Evolutionary conservation across 2,329 filamentous ascomycete genomes (phyloP).

Genomic region (Fusarium sp.): DNA sequence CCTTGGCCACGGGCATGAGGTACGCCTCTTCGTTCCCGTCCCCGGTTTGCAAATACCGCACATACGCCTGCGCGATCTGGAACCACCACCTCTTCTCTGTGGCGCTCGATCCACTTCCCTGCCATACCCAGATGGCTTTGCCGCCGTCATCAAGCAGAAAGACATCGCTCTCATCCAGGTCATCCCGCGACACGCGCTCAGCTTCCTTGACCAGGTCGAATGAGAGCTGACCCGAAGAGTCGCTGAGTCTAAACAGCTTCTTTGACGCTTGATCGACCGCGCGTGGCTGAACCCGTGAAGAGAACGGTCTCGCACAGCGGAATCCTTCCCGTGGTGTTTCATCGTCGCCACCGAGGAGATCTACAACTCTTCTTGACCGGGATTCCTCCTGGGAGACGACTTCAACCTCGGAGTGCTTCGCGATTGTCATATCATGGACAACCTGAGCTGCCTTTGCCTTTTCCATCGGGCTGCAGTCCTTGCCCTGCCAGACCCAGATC

Average conservation of each 20-base stretch:
- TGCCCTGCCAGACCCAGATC: conserved; percentile 79
- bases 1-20: conserved; percentile 67
- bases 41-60: conserved; percentile 54
- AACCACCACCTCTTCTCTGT: conserved; percentile 72
- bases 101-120: conserved; percentile 68
- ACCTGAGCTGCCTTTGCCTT: conserved; percentile 76
- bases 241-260: conserved; percentile 72
- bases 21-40: conserved; percentile 51
- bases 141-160: conserved; percentile 72
- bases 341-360: conserved; percentile 64
- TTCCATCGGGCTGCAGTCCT: conserved; percentile 74
- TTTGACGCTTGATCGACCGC: conserved; percentile 39
- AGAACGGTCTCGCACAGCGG: conserved; percentile 56
- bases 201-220: conserved; percentile 72
- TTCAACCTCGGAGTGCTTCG: conserved; percentile 74
- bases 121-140: conserved; percentile 73
- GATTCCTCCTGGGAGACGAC: conserved; percentile 72
- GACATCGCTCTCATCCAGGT: conserved; percentile 70
- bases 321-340: conserved; percentile 55
- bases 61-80: conserved; percentile 67
- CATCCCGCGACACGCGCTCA: conserved; percentile 54
- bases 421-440: conserved; percentile 72
- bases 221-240: conserved; percentile 67
- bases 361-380: conserved; percentile 65
- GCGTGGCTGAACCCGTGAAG: conserved; percentile 40